phyloP scores from a whole-genome alignment of 2,329 filamentous ascomycete genomes.

The Neurospora sp. region DNA sequence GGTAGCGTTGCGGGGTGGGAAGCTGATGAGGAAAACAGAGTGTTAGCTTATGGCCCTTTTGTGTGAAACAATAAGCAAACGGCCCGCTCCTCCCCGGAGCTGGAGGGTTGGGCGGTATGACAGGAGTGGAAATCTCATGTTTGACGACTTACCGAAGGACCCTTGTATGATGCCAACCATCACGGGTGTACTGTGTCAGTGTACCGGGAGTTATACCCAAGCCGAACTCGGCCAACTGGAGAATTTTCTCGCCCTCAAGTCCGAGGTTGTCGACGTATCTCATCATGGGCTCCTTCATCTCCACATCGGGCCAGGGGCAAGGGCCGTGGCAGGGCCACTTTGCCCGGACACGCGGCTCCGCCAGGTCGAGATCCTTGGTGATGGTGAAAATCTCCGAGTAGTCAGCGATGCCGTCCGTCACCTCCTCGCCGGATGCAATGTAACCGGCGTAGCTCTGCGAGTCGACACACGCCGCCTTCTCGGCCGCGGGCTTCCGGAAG shows the following conservation, averaged over 20 bases:
- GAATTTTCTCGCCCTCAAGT: slow-evolving; percentile 32
- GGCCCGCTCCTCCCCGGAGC: not conserved
- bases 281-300: slow-evolving; percentile 30
- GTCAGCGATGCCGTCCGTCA: slow-evolving; percentile 38
- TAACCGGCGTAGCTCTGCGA: slow-evolving; percentile 37
- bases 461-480: slow-evolving; percentile 35
- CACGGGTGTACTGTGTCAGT: slow-evolving; percentile 30
- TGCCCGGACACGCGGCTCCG: slow-evolving; percentile 28
- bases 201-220: slow-evolving; percentile 29
- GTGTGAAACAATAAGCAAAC: not conserved
- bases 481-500: slow-evolving; percentile 25
- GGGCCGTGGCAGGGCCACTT: slow-evolving; percentile 40
- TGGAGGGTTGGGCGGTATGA: not conserved
- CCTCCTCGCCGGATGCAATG: slow-evolving; percentile 38
- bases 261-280: slow-evolving; percentile 32
- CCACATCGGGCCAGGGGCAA: slow-evolving; percentile 35
- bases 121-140: not conserved
- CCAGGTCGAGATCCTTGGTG: slow-evolving; percentile 33
- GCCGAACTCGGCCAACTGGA: slow-evolving; percentile 35
- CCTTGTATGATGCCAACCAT: slow-evolving; percentile 43
- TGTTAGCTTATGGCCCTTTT: not conserved
- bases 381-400: slow-evolving; percentile 44
- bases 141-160: slow-evolving; percentile 29
- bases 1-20: slow-evolving; percentile 24
- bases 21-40: slow-evolving; percentile 14